Evolutionary conservation across 1,139 yeast genomes (phyloP), one percentile per base, ranked within the genome.

Genomic region (Taiozyma sp.): DNA sequence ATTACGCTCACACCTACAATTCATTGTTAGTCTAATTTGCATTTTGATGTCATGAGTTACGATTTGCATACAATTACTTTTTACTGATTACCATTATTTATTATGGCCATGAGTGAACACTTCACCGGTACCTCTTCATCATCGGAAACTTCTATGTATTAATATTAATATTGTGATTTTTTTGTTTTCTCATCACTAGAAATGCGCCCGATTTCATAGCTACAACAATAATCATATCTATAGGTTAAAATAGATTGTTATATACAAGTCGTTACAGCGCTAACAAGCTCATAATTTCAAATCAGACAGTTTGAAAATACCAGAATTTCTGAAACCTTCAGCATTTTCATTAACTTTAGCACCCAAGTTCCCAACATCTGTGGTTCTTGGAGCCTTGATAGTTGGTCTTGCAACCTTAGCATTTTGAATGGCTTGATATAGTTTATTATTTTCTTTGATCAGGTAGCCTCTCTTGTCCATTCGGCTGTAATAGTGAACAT

Each of bases 381-480:
- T 50, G 39, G 55, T 64, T 54, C 64, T 68, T 10, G 50, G 57
- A 19, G 50, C 51, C 36, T 54, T 56, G 6, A 50, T 53, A 22
- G 47, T 55, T 29, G 58, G 58, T 39, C 57, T 57, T 1, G 55
- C 53, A 14, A 42, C 46, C 48, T 53, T 55, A 8, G 69, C 70
- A 6, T 54, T 54, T 36, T 59, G 56, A 45, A 71, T 62, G 14
- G 63, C 65, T 43, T 65, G 59, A 40, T 62, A 61, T 42, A 65
- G 64, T 36, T 67, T 65, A 43, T 59, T 62, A 43, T 66, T 63
- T 51, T 70, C 73, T 49, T 68, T 68, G 14, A 64, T 71, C 61
- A 92, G 72, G 65, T 89, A 92, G 4, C 99, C 98, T 58, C 91
- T 79, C 65, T 82, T 83, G 40, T 76, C 83, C 8, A 79, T 78